phyloP scores from a whole-genome alignment of 73 alveolate species.

The Tetrahymena thermophila region DNA sequence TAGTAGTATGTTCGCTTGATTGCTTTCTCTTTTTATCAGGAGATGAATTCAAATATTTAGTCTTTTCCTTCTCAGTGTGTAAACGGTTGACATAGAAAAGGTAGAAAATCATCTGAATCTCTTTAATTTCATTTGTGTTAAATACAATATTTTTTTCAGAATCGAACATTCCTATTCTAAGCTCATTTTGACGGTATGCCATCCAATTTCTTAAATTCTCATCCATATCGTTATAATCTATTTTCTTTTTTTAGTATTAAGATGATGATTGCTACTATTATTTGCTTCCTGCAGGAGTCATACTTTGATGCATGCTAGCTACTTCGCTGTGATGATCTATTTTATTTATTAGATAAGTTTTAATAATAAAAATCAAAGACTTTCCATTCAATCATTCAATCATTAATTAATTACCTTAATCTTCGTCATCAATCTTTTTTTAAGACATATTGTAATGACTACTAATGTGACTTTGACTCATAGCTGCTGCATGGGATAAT shows the following conservation, averaged over 20 bases:
- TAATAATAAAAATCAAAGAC: background rate
- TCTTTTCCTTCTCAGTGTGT: background rate
- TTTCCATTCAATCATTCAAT: background rate
- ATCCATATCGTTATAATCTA: background rate
- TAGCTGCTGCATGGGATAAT: background rate
- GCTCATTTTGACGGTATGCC: background rate
- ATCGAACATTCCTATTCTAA: background rate
- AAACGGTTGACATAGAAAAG: background rate
- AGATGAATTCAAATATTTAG: background rate
- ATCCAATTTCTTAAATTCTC: background rate
- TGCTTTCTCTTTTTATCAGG: background rate
- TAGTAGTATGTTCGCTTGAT: background rate
- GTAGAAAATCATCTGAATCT: background rate
- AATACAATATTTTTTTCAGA: background rate
- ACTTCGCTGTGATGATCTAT: background rate
- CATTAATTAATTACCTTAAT: background rate
- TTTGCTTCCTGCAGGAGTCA: background rate
- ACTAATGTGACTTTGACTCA: background rate
- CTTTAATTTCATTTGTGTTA: background rate
- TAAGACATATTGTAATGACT: background rate
- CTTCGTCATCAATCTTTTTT: background rate
- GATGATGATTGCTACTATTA: background rate
- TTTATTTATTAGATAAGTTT: background rate
- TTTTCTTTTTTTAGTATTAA: background rate
- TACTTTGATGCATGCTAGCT: background rate